These are phyloP conservation scores for Galerina marginata DNA, from an alignment of 768 basidiomycete genomes.

Conservation along the genomic window DNA sequence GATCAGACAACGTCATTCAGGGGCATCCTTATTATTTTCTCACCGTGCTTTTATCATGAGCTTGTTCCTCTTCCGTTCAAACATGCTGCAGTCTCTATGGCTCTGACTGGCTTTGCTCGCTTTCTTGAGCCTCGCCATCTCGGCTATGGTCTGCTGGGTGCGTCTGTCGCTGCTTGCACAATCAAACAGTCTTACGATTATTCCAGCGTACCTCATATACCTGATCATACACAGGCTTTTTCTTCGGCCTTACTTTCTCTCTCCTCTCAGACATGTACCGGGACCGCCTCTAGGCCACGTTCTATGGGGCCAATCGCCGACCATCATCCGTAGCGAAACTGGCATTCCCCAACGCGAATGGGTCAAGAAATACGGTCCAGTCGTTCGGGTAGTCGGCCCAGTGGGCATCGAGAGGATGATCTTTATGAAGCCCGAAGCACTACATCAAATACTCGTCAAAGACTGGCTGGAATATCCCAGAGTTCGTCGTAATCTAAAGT, in stretches of 20 bases:
- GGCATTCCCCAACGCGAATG: conserved; percentile 53
- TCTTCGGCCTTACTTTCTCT: conserved; percentile 35
- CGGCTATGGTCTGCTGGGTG: no score
- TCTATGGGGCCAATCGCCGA: conserved; percentile 42
- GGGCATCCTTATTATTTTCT: no score
- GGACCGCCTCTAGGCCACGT: conserved; percentile 32
- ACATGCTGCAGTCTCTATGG: no score
- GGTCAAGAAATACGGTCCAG: conserved; percentile 50
- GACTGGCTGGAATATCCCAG: conserved; percentile 54
- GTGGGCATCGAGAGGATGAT: conserved; percentile 51
- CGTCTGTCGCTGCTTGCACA: no score
- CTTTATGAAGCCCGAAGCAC: conserved; percentile 47
- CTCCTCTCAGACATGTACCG: conserved; percentile 33
- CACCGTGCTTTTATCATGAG: no score
- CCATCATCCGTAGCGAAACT: conserved; percentile 43
- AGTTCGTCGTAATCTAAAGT: conserved; percentile 21
- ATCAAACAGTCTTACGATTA: no score
- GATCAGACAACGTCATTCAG: no score
- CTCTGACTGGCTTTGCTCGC: no score
- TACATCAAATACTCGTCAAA: conserved; percentile 47
- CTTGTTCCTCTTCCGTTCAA: no score
- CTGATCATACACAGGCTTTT: conserved; percentile 29
- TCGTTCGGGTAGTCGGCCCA: conserved; percentile 50
- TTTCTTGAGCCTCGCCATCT: no score
- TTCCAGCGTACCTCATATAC: background rate